Conservation (phyloP, 1,284 basidiomycete species). For the Meira miltonrushii region DNA sequence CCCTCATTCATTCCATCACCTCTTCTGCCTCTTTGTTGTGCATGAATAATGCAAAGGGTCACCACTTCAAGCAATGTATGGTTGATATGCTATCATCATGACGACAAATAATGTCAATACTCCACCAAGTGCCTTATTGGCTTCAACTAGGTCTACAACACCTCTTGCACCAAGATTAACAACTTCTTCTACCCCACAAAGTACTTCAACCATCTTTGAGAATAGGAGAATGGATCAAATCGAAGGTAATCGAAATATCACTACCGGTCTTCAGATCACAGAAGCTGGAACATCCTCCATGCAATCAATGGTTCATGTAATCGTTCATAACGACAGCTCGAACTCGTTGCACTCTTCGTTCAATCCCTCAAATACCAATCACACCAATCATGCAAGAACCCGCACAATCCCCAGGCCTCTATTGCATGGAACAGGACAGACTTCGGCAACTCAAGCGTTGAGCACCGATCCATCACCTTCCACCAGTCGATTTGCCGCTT, state of each 20-base stretch:
- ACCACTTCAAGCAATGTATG: no score
- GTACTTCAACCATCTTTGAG: no score
- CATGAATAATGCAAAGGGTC: no score
- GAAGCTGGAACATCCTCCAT: background rate
- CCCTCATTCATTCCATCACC: no score
- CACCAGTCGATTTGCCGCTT: conserved; percentile 1
- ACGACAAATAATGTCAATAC: background rate
- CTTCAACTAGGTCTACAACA: background rate
- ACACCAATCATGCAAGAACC: background rate
- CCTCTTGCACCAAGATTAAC: conserved; percentile 6
- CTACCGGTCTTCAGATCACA: background rate
- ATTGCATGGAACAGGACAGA: background rate
- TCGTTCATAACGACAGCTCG: background rate
- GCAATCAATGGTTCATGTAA: no score
- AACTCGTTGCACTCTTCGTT: background rate
- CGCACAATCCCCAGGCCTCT: background rate
- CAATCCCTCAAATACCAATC: background rate
- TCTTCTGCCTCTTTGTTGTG: no score
- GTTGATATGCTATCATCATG: background rate
- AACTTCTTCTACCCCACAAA: conserved; percentile 1
- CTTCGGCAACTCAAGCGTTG: conserved; percentile 2
- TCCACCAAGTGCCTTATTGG: conserved; percentile 6
- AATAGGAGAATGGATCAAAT: background rate
- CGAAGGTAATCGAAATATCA: background rate
- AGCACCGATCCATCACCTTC: conserved; percentile 5